Evolutionary conservation across 2,329 filamentous ascomycete genomes (phyloP).

Genomic region (Emmonsiellopsis sp.): DNA sequence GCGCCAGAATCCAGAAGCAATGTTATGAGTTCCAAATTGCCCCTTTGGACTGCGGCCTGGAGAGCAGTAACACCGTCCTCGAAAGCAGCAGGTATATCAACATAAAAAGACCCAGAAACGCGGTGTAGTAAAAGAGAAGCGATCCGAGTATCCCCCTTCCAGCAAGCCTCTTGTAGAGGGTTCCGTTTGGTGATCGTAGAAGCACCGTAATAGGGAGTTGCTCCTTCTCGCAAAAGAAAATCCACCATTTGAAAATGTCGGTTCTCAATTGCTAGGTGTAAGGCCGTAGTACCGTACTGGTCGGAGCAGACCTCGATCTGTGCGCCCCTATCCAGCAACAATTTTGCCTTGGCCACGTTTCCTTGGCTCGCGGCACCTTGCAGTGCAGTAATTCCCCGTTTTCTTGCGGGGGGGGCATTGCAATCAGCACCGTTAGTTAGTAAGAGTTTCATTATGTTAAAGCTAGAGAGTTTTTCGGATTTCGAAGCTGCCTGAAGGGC

Average conservation of each 20-base stretch:
- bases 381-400: constrained; percentile 13
- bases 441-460: neutral
- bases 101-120: constrained; percentile 3
- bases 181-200: neutral
- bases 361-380: constrained; percentile 8
- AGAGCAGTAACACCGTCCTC: constrained; percentile 4
- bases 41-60: constrained; percentile 5
- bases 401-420: neutral
- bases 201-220: constrained; percentile 4
- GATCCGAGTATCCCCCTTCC: neutral
- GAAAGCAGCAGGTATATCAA: constrained; percentile 8
- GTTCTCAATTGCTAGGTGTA: constrained; percentile 9
- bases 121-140: constrained; percentile 1
- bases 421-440: neutral
- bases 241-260: constrained; percentile 1
- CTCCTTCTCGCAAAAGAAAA: constrained; percentile 1
- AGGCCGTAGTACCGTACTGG: constrained; percentile 6
- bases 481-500: constrained; percentile 13
- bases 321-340: neutral
- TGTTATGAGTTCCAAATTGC: constrained; percentile 1
- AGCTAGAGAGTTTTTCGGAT: neutral
- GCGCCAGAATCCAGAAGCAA: constrained; percentile 8
- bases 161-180: constrained; percentile 3
- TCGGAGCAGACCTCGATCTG: constrained; percentile 3
- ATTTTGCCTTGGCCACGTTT: neutral